These are phyloP conservation scores for Avena atlantica DNA, from an alignment of 176 grass and related monocot genomes.

Conservation along the genomic window DNA sequence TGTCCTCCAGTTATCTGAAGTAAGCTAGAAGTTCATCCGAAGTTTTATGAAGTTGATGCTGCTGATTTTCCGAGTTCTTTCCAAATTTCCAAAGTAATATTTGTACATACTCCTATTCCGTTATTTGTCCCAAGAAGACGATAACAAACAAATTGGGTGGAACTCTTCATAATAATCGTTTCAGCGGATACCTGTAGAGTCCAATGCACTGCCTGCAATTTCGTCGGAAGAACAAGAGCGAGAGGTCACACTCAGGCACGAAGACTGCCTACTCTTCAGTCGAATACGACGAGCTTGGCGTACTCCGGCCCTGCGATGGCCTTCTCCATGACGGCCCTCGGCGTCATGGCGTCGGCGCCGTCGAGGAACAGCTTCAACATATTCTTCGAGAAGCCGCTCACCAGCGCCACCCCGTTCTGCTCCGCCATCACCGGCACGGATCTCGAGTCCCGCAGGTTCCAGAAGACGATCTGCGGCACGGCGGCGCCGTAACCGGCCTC, in stretches of 20 bases:
- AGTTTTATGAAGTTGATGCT: too few species aligned
- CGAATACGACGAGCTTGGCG: slow-evolving; percentile 27
- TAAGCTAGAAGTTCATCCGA: too few species aligned
- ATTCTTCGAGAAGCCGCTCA: slow-evolving; percentile 87
- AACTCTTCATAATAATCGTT: too few species aligned
- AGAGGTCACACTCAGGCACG: slow-evolving; percentile 39
- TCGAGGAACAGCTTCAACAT: slow-evolving; percentile 72
- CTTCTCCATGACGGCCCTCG: slow-evolving; percentile 63
- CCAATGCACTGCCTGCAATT: background rate
- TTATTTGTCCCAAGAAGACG: too few species aligned
- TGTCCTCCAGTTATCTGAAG: too few species aligned
- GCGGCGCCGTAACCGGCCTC: slow-evolving; percentile 62
- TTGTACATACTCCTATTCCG: too few species aligned
- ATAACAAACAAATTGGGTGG: too few species aligned
- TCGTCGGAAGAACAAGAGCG: background rate
- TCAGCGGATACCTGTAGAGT: too few species aligned
- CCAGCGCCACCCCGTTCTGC: slow-evolving; percentile 74
- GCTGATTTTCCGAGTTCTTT: too few species aligned
- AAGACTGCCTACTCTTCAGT: slow-evolving; percentile 34
- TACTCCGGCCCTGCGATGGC: slow-evolving; percentile 50
- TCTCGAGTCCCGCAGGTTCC: slow-evolving; percentile 71
- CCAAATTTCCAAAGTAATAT: too few species aligned
- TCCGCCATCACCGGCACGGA: slow-evolving; percentile 56
- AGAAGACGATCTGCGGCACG: slow-evolving; percentile 81
- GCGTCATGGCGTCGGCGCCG: slow-evolving; percentile 39